A percentile compares a stretch with the other conserved stretches of the same genome.
These are phyloP conservation scores for Phytophthora idaei DNA, from an alignment of 352 stramenopile genomes.

Conservation along the genomic window DNA sequence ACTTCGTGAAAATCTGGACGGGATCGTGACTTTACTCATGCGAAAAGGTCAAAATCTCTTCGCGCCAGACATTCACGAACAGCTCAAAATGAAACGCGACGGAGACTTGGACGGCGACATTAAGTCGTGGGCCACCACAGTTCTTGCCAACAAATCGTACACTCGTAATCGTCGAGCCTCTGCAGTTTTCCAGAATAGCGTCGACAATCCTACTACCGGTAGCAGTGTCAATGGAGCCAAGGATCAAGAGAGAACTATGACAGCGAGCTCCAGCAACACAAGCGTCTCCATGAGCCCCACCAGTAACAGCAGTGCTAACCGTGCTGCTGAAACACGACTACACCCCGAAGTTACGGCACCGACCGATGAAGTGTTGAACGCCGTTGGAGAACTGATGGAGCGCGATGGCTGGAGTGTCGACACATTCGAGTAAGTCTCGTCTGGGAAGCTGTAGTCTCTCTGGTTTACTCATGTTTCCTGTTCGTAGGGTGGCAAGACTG, in stretches of 20 bases:
- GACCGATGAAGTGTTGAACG: constrained; percentile 68
- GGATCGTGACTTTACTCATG: constrained; percentile 76
- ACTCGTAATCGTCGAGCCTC: constrained; percentile 68
- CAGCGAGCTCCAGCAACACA: constrained; percentile 19
- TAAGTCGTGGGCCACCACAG: constrained; percentile 79
- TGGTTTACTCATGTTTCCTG: constrained; percentile 13
- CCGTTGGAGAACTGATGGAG: constrained; percentile 74
- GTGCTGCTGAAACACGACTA: constrained; percentile 55
- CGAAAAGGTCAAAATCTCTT: constrained; percentile 85
- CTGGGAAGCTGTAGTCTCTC: not conserved
- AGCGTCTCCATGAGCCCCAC: constrained; percentile 15
- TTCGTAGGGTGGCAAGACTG: constrained; percentile 56
- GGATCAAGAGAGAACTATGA: constrained; percentile 31
- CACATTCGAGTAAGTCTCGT: constrained; percentile 58
- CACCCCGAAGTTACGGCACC: constrained; percentile 67
- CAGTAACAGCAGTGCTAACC: constrained; percentile 19
- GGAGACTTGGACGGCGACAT: constrained; percentile 77
- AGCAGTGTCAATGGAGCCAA: constrained; percentile 6
- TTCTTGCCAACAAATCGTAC: constrained; percentile 82
- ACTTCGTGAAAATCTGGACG: constrained; percentile 72
- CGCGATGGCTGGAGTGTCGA: constrained; percentile 79
- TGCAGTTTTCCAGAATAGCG: constrained; percentile 43
- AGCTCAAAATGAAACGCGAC: constrained; percentile 76
- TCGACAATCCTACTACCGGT: constrained; percentile 20
- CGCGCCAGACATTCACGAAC: constrained; percentile 80